A percentile compares a stretch with the other conserved stretches of the same genome.
Evolutionary conservation across 1,284 basidiomycete species (phyloP).

Genomic region (Wallemia ichthyophaga): DNA sequence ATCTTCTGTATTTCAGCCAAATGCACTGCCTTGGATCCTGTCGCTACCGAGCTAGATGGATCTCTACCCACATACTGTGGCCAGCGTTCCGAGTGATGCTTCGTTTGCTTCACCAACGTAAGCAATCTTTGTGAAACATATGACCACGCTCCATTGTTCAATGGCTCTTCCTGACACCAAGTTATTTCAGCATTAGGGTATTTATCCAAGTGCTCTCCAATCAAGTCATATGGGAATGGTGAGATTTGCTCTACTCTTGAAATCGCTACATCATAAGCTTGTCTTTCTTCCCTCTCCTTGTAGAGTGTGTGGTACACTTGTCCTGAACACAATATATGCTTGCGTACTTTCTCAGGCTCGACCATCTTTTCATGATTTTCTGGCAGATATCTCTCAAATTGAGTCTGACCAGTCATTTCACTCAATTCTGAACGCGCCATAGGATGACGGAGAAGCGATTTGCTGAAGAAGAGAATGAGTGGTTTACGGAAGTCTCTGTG

Average conservation of each 20-base stretch:
- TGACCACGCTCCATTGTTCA: slow-evolving; percentile 80
- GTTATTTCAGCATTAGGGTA: slow-evolving; percentile 79
- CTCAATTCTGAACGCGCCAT: slow-evolving; percentile 54
- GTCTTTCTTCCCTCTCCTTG: slow-evolving; percentile 60
- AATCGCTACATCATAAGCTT: slow-evolving; percentile 75
- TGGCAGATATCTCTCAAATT: slow-evolving; percentile 69
- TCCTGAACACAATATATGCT: slow-evolving; percentile 60
- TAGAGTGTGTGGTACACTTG: slow-evolving; percentile 80
- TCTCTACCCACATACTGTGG: slow-evolving; percentile 59
- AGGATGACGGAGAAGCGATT: slow-evolving; percentile 76
- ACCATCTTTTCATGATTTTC: slow-evolving; percentile 37
- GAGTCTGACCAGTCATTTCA: slow-evolving; percentile 64
- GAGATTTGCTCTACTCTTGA: slow-evolving; percentile 66
- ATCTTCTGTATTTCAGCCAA: slow-evolving; percentile 58
- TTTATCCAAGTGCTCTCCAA: slow-evolving; percentile 37
- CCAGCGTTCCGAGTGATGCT: slow-evolving; percentile 70
- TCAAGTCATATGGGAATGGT: slow-evolving; percentile 3
- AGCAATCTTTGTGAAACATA: slow-evolving; percentile 69
- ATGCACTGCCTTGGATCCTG: slow-evolving; percentile 58
- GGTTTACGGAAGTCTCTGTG: slow-evolving; percentile 50
- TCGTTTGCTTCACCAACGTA: slow-evolving; percentile 40
- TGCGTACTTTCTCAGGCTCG: slow-evolving; percentile 53
- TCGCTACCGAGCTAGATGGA: slow-evolving; percentile 64
- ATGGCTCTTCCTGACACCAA: slow-evolving; percentile 76
- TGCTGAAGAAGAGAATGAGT: slow-evolving; percentile 87